These are phyloP conservation scores for Arabis hirsuta DNA, from an alignment of 345 rosid species.

Conservation along the genomic window DNA sequence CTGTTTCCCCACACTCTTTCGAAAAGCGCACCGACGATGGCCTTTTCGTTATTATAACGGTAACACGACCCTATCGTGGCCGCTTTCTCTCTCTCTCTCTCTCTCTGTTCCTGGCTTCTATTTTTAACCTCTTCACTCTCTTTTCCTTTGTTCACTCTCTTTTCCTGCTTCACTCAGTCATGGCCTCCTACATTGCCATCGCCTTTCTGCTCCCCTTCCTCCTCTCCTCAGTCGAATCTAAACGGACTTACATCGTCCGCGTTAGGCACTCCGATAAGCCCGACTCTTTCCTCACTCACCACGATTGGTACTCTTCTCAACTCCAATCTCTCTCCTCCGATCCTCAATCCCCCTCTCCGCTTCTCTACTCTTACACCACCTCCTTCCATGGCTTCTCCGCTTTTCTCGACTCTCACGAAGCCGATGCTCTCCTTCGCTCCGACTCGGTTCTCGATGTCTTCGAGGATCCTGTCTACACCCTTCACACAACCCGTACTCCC, in stretches of 20 bases:
- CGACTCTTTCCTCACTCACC: slow-evolving; percentile 53
- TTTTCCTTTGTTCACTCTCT: slow-evolving; percentile 19
- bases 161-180: slow-evolving; percentile 20
- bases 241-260: slow-evolving; percentile 73
- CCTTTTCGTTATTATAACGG: slow-evolving; percentile 38
- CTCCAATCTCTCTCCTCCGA: slow-evolving; percentile 57
- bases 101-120: background rate
- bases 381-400: slow-evolving; percentile 82
- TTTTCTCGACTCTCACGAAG: slow-evolving; percentile 59
- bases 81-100: background rate
- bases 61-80: slow-evolving; percentile 44
- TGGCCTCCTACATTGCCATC: slow-evolving; percentile 34
- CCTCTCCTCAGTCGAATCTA: slow-evolving; percentile 12
- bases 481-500: slow-evolving; percentile 85
- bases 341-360: slow-evolving; percentile 48
- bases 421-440: slow-evolving; percentile 52
- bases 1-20: slow-evolving; percentile 35
- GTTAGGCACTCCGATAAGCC: slow-evolving; percentile 73
- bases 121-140: slow-evolving; percentile 20
- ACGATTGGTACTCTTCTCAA: slow-evolving; percentile 69
- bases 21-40: slow-evolving; percentile 45
- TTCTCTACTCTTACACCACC: slow-evolving; percentile 66
- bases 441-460: slow-evolving; percentile 65
- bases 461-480: slow-evolving; percentile 71
- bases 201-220: slow-evolving; percentile 29